phyloP scores from a whole-genome alignment of 352 stramenopile species.

The Globisporangium iwayamae region DNA sequence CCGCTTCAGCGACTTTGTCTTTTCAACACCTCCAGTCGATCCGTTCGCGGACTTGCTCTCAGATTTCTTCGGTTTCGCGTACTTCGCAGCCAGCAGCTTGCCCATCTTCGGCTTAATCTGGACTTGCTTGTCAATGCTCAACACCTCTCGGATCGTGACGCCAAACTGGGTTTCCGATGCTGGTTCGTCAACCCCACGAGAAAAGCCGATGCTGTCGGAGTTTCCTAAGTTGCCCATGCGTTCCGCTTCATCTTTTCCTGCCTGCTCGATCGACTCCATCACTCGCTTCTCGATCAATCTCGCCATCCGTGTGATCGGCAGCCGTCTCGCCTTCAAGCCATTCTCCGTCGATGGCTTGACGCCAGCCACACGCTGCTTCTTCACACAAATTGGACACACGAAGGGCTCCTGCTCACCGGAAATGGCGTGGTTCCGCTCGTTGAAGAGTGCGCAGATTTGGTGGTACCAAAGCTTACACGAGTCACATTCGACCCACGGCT shows the following conservation, averaged over 20 bases:
- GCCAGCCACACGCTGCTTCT: slow-evolving; percentile 71
- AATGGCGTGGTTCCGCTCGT: slow-evolving; percentile 96
- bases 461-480: slow-evolving; percentile 99
- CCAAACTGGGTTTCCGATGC: slow-evolving; percentile 79
- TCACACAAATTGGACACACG: slow-evolving; percentile 84
- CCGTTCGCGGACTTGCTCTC: slow-evolving; percentile 19
- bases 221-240: slow-evolving; percentile 84
- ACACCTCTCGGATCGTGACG: slow-evolving; percentile 82
- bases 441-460: slow-evolving; percentile 99
- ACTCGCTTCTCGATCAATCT: slow-evolving; percentile 82
- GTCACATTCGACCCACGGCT: slow-evolving; percentile 98
- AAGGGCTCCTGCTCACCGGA: slow-evolving; percentile 86
- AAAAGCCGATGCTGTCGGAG: slow-evolving; percentile 80
- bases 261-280: slow-evolving; percentile 67
- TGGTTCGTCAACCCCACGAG: slow-evolving; percentile 51
- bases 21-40: slow-evolving; percentile 18
- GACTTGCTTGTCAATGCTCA: slow-evolving; percentile 86
- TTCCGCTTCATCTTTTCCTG: slow-evolving; percentile 68
- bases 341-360: slow-evolving; percentile 80
- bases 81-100: slow-evolving; percentile 65
- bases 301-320: slow-evolving; percentile 83
- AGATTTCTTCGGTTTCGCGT: slow-evolving; percentile 51
- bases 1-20: slow-evolving; percentile 70
- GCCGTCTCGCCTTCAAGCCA: slow-evolving; percentile 68
- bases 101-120: slow-evolving; percentile 85